A percentile compares a stretch with the other conserved stretches of the same genome.
phyloP scores from a whole-genome alignment of 1,284 basidiomycete species.

The Salmacisia buchloeana region DNA sequence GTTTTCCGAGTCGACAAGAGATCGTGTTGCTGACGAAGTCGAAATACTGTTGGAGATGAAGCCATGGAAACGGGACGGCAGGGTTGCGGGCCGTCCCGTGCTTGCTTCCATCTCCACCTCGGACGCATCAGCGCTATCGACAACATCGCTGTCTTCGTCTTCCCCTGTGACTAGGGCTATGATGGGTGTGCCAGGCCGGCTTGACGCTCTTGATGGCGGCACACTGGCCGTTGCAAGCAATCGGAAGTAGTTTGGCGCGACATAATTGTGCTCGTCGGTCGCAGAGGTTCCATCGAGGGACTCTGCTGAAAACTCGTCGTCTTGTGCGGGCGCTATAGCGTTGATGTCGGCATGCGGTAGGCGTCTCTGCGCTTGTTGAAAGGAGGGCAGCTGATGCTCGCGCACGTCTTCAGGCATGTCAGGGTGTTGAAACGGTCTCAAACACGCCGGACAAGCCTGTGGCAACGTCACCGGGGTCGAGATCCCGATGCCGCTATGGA shows the following conservation, averaged over 20 bases:
- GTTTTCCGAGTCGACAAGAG: too few species aligned
- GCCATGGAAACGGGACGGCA: slow-evolving; percentile 6
- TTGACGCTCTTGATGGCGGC: neutral
- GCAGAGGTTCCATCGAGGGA: too few species aligned
- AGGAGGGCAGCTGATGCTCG: neutral
- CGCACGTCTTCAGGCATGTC: neutral
- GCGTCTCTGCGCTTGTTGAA: slow-evolving; percentile 4
- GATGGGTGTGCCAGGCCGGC: slow-evolving; percentile 3
- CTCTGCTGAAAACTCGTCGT: too few species aligned
- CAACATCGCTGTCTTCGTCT: neutral
- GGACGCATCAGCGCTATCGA: neutral
- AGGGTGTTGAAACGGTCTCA: slow-evolving; percentile 13
- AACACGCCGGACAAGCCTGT: slow-evolving; percentile 23
- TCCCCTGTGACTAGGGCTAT: neutral
- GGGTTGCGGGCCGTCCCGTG: neutral
- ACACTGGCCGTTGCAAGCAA: slow-evolving; percentile 26
- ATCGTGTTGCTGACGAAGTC: too few species aligned
- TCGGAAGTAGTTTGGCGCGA: slow-evolving; percentile 40
- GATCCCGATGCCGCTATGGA: neutral
- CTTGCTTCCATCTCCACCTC: too few species aligned
- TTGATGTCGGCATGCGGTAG: too few species aligned
- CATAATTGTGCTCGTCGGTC: slow-evolving; percentile 14
- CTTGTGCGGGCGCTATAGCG: too few species aligned
- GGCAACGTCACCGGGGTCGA: neutral
- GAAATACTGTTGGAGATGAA: neutral